Base-by-base conservation (phyloP, 352 stramenopile species). In the Phytophthora pini region DNA sequence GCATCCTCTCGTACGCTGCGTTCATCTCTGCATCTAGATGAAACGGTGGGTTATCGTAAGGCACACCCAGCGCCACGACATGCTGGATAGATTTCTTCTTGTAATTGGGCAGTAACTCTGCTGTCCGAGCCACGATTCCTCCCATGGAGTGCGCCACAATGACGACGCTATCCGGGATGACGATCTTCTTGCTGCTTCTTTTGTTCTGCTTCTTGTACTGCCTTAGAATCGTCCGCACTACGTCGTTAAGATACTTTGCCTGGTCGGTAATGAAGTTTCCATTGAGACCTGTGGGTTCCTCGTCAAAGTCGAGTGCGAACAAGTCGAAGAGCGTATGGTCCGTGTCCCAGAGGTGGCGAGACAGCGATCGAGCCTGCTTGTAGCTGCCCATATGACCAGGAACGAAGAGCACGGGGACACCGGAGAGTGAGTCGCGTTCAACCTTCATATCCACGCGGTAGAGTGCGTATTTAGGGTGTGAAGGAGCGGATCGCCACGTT, bases 91-190 rank as follows among this genome's bases (percentile, higher is more conserved):
- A 94, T 43, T 61, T 61, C 44, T 74, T 74, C 66, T 87, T 84
- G 72, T 93, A 85, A 74, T 90, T 94, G 27, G 81, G 81, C 55
- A 97, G 63, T 41, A 78, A 65, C 45, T 90, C 68, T 0, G 89
- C 89, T 9, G 79, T 70, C 0, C 83, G 82, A 27, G 76, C 77
- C 36, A 93, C 88, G 12, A 95, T 70, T 48, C 84, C 89, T 22
- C 89, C 89, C 89, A 95, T 97, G 9, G 87, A 95, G 47, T 97
- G 88, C 0, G 84, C 89, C 7, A 95, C 76, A 55, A 97, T 74
- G 29, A 95, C 56, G 36, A 97, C 79, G 29, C 80, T 88, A 10
- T 82, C 65, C 12, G 84, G 84, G 7, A 67, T 39, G 41, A 60
- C 46, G 20, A 56, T 39, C 26, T 73, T 73, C 41, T 26, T 61